Percentiles rank a stretch among this genome's conserved stretches.
Evolutionary conservation across 441 rosid genomes (phyloP).

Genomic region (Gossypium lobatum): DNA sequence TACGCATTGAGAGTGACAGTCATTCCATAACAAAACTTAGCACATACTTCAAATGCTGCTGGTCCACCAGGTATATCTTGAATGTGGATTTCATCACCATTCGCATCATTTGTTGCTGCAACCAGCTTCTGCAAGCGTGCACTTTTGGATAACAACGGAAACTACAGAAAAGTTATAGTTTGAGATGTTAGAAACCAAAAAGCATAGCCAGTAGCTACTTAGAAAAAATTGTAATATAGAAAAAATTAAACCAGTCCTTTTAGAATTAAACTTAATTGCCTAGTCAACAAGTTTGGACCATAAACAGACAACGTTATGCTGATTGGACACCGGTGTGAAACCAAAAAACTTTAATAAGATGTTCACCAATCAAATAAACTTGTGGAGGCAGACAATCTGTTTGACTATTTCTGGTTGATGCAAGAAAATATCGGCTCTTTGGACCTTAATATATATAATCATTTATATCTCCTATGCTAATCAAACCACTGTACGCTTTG

Average conservation of each 20-base stretch:
- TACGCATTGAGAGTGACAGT: constrained; percentile 69
- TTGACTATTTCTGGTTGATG: not conserved
- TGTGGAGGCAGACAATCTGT: not conserved
- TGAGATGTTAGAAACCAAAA: constrained; percentile 10
- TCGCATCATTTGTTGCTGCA: constrained; percentile 33
- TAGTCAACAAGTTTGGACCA: not conserved
- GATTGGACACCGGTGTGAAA: not conserved
- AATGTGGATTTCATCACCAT: constrained; percentile 45
- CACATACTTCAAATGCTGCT: constrained; percentile 61
- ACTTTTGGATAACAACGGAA: constrained; percentile 58
- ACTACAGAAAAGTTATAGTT: constrained; percentile 28
- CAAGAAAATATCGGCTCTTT: not conserved
- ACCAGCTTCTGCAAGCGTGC: constrained; percentile 47
- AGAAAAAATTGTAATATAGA: not conserved
- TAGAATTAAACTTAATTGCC: not conserved
- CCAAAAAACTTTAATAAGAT: not conserved
- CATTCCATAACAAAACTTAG: constrained; percentile 70
- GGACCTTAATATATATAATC: not conserved
- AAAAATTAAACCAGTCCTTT: not conserved
- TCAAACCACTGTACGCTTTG: not conserved
- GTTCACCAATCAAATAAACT: not conserved
- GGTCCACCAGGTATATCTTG: constrained; percentile 60
- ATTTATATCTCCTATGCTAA: not conserved
- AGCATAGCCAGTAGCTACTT: not conserved
- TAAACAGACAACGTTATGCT: constrained; percentile 6